Percentiles rank a stretch among this genome's conserved stretches.
Conservation (phyloP, 495 filamentous ascomycete species). For the Trichoderma virens region DNA sequence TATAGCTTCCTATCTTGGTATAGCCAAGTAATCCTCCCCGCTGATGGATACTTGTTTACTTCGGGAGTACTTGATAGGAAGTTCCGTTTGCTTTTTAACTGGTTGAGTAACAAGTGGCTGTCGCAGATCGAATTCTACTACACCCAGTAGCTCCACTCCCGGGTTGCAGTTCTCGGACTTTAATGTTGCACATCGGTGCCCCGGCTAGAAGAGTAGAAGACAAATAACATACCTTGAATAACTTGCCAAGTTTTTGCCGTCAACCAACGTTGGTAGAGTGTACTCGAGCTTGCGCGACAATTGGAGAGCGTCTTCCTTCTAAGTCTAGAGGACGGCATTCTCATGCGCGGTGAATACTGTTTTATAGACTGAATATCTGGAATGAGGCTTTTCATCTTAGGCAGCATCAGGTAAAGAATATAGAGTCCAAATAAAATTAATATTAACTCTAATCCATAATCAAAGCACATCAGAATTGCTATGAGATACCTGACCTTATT, state of each 20-base stretch:
- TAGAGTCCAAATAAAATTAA: no score
- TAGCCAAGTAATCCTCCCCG: neutral
- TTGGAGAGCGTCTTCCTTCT: no score
- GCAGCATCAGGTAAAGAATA: no score
- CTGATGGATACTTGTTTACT: neutral
- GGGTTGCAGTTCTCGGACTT: neutral
- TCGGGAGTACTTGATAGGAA: neutral
- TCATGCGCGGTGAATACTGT: no score
- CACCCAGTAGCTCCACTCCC: no score
- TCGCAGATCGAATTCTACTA: neutral
- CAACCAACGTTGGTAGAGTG: neutral
- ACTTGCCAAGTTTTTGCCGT: neutral
- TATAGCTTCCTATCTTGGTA: neutral
- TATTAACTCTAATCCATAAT: no score
- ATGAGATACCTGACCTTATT: no score
- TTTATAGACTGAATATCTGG: no score
- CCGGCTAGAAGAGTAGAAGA: neutral
- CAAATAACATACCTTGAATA: neutral
- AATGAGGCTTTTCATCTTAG: no score
- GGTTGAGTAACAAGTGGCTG: neutral
- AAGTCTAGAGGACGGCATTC: no score
- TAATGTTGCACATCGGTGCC: neutral
- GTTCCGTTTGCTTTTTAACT: neutral
- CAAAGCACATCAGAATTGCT: no score
- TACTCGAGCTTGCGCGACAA: neutral